Conservation (phyloP, 805 yeast species). For the Ogataea salicorniae region DNA sequence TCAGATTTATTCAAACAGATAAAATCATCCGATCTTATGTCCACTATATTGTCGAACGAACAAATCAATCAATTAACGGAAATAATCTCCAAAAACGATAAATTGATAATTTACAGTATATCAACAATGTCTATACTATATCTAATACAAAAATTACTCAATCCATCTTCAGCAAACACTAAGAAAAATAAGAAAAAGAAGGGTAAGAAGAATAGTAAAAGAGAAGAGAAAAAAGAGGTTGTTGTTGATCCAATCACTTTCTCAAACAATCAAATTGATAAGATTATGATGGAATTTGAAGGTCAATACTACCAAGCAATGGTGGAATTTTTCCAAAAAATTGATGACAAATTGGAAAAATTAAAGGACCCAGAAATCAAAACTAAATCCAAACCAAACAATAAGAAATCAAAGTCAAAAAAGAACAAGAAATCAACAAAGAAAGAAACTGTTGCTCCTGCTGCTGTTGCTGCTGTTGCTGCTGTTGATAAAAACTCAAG, state of each 20-base stretch:
- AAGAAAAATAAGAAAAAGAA: conserved; percentile 6
- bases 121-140: conserved; percentile 10
- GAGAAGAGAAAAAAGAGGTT: conserved; percentile 9
- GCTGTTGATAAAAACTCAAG: not conserved
- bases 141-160: conserved; percentile 6
- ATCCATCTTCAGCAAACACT: not conserved
- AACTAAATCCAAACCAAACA: not conserved
- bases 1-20: not conserved
- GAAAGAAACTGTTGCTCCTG: not conserved
- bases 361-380: not conserved
- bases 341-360: conserved; percentile 10
- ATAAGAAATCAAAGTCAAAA: conserved; percentile 4
- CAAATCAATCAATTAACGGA: conserved; percentile 6
- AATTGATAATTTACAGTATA: conserved; percentile 9
- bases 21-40: conserved; percentile 1
- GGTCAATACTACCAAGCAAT: conserved; percentile 11
- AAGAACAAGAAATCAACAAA: conserved; percentile 5
- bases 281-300: conserved; percentile 13
- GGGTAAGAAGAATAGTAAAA: conserved; percentile 9
- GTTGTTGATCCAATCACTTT: conserved; percentile 16
- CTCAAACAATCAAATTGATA: conserved; percentile 15
- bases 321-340: conserved; percentile 8
- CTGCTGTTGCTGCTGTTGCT: not conserved
- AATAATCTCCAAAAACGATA: conserved; percentile 13
- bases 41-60: conserved; percentile 4